These are phyloP conservation scores for Colletotrichum chlorophyti DNA, from an alignment of 2,329 filamentous ascomycete species.

Conservation along the genomic window DNA sequence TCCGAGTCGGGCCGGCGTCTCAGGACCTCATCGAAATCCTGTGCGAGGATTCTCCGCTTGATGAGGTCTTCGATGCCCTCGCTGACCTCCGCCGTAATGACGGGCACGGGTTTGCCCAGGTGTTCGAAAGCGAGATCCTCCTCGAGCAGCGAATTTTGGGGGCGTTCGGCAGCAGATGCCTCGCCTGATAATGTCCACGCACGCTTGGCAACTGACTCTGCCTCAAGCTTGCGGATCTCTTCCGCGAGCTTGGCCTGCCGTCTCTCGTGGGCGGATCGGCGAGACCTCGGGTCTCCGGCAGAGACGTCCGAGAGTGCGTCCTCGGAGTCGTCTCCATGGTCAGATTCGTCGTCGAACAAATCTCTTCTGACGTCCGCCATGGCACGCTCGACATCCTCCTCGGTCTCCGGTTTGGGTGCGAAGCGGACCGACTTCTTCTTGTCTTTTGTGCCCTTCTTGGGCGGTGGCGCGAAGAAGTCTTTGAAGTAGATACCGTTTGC, in stretches of 20 bases:
- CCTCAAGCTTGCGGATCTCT: constrained; percentile 91
- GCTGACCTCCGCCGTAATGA: constrained; percentile 89
- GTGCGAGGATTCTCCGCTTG: constrained; percentile 87
- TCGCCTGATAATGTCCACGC: constrained; percentile 92
- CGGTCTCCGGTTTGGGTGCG: constrained; percentile 54
- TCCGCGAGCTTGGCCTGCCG: constrained; percentile 84
- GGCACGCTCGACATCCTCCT: constrained; percentile 77
- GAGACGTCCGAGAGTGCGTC: constrained; percentile 71
- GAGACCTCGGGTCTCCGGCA: constrained; percentile 73
- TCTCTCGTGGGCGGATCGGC: constrained; percentile 84
- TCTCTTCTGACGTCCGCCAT: constrained; percentile 90
- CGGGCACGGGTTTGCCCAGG: constrained; percentile 90
- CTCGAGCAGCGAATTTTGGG: constrained; percentile 90
- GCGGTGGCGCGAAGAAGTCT: constrained; percentile 91
- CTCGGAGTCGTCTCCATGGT: constrained; percentile 65
- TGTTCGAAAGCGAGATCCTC: constrained; percentile 96
- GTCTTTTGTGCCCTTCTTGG: constrained; percentile 67
- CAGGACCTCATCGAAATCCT: constrained; percentile 91
- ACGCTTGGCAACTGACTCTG: constrained; percentile 85
- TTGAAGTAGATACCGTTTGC: constrained; percentile 90
- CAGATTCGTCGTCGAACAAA: constrained; percentile 82
- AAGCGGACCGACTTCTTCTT: constrained; percentile 48
- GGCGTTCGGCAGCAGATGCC: constrained; percentile 80
- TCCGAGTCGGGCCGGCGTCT: constrained; percentile 79
- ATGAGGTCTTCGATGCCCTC: constrained; percentile 93